Evolutionary conservation across 345 rosid species (phyloP).

Genomic region (Eucalyptus pauciflora): DNA sequence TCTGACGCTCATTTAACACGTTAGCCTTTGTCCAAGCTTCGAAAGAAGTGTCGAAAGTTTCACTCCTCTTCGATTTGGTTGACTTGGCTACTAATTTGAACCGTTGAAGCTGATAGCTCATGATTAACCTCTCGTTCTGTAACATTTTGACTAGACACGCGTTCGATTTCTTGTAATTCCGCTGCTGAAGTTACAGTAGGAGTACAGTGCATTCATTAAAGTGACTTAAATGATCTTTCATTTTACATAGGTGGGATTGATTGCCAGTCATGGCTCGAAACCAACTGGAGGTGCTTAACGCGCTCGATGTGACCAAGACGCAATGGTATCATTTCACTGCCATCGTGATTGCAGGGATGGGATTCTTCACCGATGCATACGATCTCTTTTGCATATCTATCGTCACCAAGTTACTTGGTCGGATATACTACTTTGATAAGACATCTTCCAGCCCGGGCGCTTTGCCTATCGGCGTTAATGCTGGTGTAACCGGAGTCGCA

Average conservation of each 20-base stretch:
- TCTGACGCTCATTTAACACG: neutral
- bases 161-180: neutral
- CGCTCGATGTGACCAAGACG: conserved; percentile 59
- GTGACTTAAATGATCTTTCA: neutral
- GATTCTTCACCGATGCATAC: conserved; percentile 80
- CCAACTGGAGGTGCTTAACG: conserved; percentile 30
- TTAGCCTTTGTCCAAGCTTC: neutral
- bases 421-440: conserved; percentile 38
- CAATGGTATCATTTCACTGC: conserved; percentile 60
- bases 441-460: conserved; percentile 34
- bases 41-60: neutral
- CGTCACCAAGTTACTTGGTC: conserved; percentile 70
- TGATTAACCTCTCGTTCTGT: neutral
- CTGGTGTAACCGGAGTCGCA: conserved; percentile 74
- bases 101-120: neutral
- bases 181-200: neutral
- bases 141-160: neutral
- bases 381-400: conserved; percentile 76
- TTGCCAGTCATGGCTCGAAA: conserved; percentile 23
- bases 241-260: neutral
- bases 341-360: conserved; percentile 74
- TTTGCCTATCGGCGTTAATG: conserved; percentile 35
- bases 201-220: neutral
- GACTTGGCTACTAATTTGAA: neutral
- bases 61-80: neutral